Percentiles rank a stretch among this genome's conserved stretches.
Conservation (phyloP, 2,329 filamentous ascomycete species). For the Botrytis fragariae region DNA sequence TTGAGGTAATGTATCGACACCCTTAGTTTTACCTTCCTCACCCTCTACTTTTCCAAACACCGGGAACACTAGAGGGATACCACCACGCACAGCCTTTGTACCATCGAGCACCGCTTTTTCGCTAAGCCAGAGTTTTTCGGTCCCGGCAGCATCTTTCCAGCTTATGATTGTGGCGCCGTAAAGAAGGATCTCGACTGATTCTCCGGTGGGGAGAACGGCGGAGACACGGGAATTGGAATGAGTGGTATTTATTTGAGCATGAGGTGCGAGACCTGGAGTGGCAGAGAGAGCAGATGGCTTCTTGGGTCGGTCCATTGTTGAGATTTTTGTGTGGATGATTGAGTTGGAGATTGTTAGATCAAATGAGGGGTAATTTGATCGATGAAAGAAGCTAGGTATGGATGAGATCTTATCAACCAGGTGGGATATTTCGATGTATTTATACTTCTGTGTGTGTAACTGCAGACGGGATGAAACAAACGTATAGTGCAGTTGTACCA, state of each 20-base stretch:
- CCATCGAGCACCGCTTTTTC: constrained; percentile 79
- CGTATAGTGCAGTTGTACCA: neutral
- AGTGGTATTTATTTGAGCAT: constrained; percentile 71
- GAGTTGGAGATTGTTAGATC: neutral
- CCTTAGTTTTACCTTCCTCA: constrained; percentile 69
- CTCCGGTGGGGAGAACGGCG: constrained; percentile 81
- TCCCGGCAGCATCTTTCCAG: constrained; percentile 79
- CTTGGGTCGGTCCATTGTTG: constrained; percentile 77
- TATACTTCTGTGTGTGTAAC: neutral
- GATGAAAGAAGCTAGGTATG: neutral
- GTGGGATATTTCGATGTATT: constrained; percentile 3
- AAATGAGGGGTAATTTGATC: constrained; percentile 17
- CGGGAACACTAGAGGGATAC: constrained; percentile 89
- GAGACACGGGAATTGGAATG: constrained; percentile 69
- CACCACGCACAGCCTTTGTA: constrained; percentile 83
- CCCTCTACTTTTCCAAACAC: constrained; percentile 84
- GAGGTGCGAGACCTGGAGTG: constrained; percentile 70
- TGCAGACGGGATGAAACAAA: neutral
- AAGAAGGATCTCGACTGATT: constrained; percentile 82
- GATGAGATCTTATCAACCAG: neutral
- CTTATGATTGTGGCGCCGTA: constrained; percentile 88
- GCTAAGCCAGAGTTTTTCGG: constrained; percentile 85
- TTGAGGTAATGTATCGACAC: constrained; percentile 69
- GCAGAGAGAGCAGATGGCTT: constrained; percentile 76
- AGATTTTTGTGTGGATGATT: constrained; percentile 13